phyloP scores from a whole-genome alignment of 164 flowering plant species.

The Vitis amurensis region DNA sequence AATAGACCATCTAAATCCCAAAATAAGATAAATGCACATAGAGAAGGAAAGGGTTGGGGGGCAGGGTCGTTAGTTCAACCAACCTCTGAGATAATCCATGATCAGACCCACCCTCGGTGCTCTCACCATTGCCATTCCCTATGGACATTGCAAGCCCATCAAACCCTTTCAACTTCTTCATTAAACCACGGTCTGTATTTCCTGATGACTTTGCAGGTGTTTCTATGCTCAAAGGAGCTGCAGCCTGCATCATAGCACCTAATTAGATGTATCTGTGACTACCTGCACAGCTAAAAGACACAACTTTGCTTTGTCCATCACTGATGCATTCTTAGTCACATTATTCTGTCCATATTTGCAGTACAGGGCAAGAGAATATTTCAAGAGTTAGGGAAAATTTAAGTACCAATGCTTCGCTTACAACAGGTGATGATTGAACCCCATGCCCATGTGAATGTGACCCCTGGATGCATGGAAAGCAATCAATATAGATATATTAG shows the following conservation, averaged over 20 bases:
- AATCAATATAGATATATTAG: not conserved
- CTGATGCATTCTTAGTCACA: not conserved
- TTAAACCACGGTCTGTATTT: slow-evolving; percentile 52
- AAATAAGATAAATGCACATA: no score
- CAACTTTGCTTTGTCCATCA: not conserved
- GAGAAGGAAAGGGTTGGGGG: not conserved
- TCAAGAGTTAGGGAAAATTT: not conserved
- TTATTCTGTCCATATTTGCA: not conserved
- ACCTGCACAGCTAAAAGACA: not conserved
- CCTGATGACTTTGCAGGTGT: slow-evolving; percentile 64
- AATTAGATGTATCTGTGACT: slow-evolving; percentile 4
- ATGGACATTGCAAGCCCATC: slow-evolving; percentile 80
- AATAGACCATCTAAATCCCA: no score
- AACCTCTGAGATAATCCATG: slow-evolving; percentile 45
- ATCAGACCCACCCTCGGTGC: slow-evolving; percentile 40
- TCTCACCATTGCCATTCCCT: slow-evolving; percentile 60
- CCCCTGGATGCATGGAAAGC: slow-evolving; percentile 33
- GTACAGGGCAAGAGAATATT: not conserved
- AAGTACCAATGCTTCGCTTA: slow-evolving; percentile 31
- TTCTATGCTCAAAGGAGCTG: slow-evolving; percentile 50
- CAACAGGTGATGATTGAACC: slow-evolving; percentile 41
- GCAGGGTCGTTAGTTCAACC: not conserved
- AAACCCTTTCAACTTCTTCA: slow-evolving; percentile 73
- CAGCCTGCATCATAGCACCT: slow-evolving; percentile 40
- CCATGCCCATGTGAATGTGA: slow-evolving; percentile 48